A percentile compares a stretch with the other conserved stretches of the same genome.
These are phyloP conservation scores for Chlorella sp. DNA, from an alignment of 139 green algal species.

Conservation along the genomic window DNA sequence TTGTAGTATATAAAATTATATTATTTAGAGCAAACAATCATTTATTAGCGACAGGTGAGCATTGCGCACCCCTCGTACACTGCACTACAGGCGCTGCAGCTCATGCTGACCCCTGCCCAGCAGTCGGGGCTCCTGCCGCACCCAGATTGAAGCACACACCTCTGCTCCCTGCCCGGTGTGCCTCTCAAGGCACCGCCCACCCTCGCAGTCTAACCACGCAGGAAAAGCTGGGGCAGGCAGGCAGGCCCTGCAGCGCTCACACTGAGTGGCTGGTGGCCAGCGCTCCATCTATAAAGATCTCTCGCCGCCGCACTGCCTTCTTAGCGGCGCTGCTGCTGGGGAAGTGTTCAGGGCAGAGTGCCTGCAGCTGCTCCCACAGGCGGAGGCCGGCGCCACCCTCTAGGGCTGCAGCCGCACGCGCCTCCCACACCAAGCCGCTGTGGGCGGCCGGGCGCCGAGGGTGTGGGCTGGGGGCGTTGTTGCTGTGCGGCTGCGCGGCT, in stretches of 20 bases:
- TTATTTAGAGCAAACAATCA: too few species aligned
- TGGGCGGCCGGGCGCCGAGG: background rate
- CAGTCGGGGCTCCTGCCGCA: too few species aligned
- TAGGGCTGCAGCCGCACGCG: background rate
- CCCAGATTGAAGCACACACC: background rate
- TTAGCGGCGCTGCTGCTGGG: slow-evolving; percentile 34
- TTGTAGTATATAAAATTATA: too few species aligned
- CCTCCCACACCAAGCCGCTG: background rate
- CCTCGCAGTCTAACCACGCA: background rate
- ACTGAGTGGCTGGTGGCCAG: background rate
- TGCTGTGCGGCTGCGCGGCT: background rate
- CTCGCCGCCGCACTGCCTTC: slow-evolving; percentile 29
- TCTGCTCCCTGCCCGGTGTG: background rate
- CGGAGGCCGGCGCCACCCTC: background rate
- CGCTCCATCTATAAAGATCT: slow-evolving; percentile 41
- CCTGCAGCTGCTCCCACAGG: slow-evolving; percentile 17
- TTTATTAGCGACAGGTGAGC: too few species aligned
- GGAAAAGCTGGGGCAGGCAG: background rate
- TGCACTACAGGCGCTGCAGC: too few species aligned
- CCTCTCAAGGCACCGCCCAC: too few species aligned
- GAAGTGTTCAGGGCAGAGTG: slow-evolving; percentile 25
- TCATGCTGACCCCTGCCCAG: too few species aligned
- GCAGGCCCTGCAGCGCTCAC: background rate
- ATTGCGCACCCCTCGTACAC: too few species aligned
- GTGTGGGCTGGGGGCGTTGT: background rate